Evolutionary conservation across 169 alveolate species (phyloP).

Genomic region (Neospora caninum): DNA sequence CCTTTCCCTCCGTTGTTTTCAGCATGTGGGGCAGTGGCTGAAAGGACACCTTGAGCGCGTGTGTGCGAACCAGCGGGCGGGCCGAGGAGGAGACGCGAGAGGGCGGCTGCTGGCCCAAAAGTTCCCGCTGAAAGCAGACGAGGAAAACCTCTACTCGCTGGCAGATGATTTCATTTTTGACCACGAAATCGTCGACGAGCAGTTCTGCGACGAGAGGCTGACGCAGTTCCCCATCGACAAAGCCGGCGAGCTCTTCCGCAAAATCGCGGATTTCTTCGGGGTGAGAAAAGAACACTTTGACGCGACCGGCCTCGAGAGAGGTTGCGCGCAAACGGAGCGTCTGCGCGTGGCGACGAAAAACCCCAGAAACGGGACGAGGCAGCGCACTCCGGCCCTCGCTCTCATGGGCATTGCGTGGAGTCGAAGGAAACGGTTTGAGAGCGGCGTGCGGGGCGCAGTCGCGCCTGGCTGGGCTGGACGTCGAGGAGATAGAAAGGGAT

Average conservation of each 20-base stretch:
- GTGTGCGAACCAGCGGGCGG: slow-evolving; percentile 34
- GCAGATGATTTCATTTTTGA: slow-evolving; percentile 52
- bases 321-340: no score
- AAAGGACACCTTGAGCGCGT: slow-evolving; percentile 49
- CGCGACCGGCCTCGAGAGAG: no score
- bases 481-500: no score
- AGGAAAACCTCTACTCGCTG: slow-evolving; percentile 25
- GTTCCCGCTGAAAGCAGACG: not conserved
- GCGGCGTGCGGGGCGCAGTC: no score
- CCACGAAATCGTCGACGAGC: slow-evolving; percentile 18
- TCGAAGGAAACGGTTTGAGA: no score
- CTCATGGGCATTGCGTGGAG: no score
- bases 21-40: slow-evolving; percentile 57
- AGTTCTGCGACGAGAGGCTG: slow-evolving; percentile 10
- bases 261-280: slow-evolving; percentile 54
- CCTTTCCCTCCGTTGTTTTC: not conserved
- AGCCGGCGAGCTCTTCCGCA: slow-evolving; percentile 37
- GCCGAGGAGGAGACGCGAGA: not conserved
- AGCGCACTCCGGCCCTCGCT: no score
- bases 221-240: slow-evolving; percentile 18
- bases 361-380: no score
- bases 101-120: not conserved
- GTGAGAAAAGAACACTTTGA: not conserved
- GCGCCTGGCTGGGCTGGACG: no score
- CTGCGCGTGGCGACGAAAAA: no score